Base-by-base conservation (phyloP, 805 yeast genomes). In the Yamadazyma endophytica region DNA sequence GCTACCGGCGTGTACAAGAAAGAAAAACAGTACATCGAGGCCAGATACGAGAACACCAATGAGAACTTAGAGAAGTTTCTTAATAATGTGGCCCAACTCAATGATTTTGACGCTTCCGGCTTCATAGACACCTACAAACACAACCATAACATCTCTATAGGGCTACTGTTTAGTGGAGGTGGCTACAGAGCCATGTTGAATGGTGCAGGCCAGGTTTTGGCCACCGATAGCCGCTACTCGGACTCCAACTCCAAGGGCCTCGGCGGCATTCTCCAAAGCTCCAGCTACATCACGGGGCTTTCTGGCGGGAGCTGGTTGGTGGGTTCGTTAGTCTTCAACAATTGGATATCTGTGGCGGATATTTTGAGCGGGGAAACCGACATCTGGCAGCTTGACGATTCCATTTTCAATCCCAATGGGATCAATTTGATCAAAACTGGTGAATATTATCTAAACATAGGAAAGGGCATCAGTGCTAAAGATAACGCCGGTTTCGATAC, bases 331-430 rank as follows among this genome's bases (percentile, higher is more conserved):
- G 63, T 50, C n/a, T 40, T 63, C 31, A 65, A 64, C 34, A 47
- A 63, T 39, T 65, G 58, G 54, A 44, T 54, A 5, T 47, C 62
- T 1, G 61, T 62, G 8, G 54, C 35, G 5, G 57, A 58, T 22
- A 50, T 63, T 13, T 8, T 59, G 12, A 33, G 42, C 12, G 50
- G 48, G 5, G 35, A 46, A 7, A 33, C 40, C 9, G 49, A 50
- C 15, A 68, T 83, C 33, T 86, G 95, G 95, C 75, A 85, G 44
- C 64, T 86, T 32, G 66, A 67, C 9, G 62, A 77, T 42, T 67
- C 79, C 4, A 76, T 86, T 24, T 53, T 78, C 44, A 64, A 70
- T 37, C 79, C 83, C 9, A 79, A 75, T 40, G 90, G 92, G 1
- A 44, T 68, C 42, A 74, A 82, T 43, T 45, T 80, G 29, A 55